Evolutionary conservation across 345 rosid genomes (phyloP), one percentile per base, ranked within the genome.

Genomic region (Abelmoschus esculentus): DNA sequence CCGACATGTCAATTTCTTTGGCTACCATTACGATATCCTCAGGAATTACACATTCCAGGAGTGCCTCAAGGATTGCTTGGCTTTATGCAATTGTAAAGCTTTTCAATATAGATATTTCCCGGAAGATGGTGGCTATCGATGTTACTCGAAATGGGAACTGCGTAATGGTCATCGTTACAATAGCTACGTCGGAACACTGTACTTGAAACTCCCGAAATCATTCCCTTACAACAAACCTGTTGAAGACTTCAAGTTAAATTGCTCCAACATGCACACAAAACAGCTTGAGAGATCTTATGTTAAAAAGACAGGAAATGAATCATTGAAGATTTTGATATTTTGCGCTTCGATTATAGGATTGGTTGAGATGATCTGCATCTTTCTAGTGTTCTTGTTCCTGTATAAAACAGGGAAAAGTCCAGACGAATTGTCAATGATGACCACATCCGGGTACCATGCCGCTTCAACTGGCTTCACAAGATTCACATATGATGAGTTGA

Each of bases 1-100:
- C 15, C 42, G 52, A 11, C 77, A 73, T 49, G 68, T 53, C n/a
- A 83, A 83, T 62, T 80, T 80, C 38, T 80, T 69, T 29, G 86
- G 84, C 49, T 80, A 74, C 50, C 77, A 78, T 17, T 1, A 19
- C 10, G 50, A 5, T 1, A 28, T 7, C 38, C 50, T n/a, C 7
- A 6, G 2, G 0, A 75, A 76, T 49, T 26, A 11, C 64, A 80
- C 79, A 9, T 28, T 78, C 0, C 58, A 14, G 3, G 5, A 38
- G 11, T 82, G 87, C 71, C 9, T 47, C 29, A 32, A 72, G 5
- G 1, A 0, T n/a, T 85, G 86, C 70, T 29, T 58, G 18, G 13
- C 64, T 4, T 26, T 9, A 0, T 80, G 83, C 7, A 38, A 38
- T 34, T 84, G 88, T 61, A 7, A 54, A 42, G 83, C 76, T 3